Percentiles rank a stretch among this genome's conserved stretches.
Evolutionary conservation across 2,329 filamentous ascomycete genomes (phyloP).

Genomic region (Epichloe aotearoae): DNA sequence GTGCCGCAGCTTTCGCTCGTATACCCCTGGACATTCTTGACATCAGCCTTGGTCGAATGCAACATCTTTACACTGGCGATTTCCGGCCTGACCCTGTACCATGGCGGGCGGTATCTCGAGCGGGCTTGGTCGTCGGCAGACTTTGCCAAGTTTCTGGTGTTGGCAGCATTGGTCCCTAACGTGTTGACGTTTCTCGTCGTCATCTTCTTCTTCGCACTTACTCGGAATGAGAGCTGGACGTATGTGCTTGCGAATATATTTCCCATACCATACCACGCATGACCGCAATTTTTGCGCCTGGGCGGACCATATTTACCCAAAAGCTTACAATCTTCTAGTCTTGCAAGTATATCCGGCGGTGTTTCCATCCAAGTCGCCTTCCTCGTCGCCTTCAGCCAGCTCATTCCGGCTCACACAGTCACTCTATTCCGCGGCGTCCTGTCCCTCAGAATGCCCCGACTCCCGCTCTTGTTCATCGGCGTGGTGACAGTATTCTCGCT

Average conservation of each 20-base stretch:
- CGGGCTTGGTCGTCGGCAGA: constrained; percentile 88
- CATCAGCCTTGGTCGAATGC: constrained; percentile 79
- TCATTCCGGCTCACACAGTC: constrained; percentile 92
- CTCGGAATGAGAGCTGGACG: constrained; percentile 54
- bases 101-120: constrained; percentile 90
- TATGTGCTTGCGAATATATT: constrained; percentile 26
- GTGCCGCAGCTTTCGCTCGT: constrained; percentile 71
- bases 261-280: too few relatives aligned
- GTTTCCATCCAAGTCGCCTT: constrained; percentile 85
- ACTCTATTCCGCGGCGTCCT: constrained; percentile 80
- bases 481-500: constrained; percentile 52
- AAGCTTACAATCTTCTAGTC: constrained; percentile 27
- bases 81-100: constrained; percentile 67
- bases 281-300: too few relatives aligned
- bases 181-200: constrained; percentile 59
- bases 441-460: constrained; percentile 69
- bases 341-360: constrained; percentile 76
- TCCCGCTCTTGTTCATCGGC: constrained; percentile 61
- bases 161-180: constrained; percentile 72
- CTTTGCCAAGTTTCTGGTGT: constrained; percentile 76
- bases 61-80: constrained; percentile 79
- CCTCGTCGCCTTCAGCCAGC: constrained; percentile 93
- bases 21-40: constrained; percentile 88
- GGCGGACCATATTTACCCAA: too few relatives aligned
- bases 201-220: constrained; percentile 59